These are phyloP conservation scores for Fusarium marasasianum DNA, from an alignment of 2,329 filamentous ascomycete species.

Conservation along the genomic window DNA sequence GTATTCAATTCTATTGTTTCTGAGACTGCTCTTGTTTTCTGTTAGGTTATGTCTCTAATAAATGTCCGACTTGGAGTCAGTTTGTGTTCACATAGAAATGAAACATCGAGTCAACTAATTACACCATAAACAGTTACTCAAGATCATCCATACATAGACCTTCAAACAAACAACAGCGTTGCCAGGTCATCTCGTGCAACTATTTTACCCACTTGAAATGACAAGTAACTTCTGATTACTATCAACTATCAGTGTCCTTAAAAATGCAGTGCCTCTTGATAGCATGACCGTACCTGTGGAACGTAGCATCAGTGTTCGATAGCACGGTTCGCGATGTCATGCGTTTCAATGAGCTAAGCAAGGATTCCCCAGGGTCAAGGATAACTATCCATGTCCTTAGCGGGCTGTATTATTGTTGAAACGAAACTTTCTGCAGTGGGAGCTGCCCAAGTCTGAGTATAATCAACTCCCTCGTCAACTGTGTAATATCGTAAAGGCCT, in stretches of 20 bases:
- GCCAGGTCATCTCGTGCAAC: not conserved
- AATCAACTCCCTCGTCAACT: not conserved
- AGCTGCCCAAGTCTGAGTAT: not conserved
- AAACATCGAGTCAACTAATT: too few relatives aligned
- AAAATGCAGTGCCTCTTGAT: not conserved
- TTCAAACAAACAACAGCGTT: not conserved
- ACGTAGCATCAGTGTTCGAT: not conserved
- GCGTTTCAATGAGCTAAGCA: conserved; percentile 2
- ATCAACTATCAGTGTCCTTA: not conserved
- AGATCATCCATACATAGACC: not conserved
- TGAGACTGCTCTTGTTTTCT: not conserved
- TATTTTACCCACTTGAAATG: not conserved
- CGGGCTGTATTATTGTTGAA: not conserved
- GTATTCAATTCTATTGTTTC: not conserved
- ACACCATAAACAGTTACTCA: too few relatives aligned
- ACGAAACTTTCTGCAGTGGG: not conserved
- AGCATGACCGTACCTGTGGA: not conserved
- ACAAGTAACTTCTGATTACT: not conserved
- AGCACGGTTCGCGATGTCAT: not conserved
- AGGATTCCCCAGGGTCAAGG: conserved; percentile 1
- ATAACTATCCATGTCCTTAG: conserved; percentile 3
- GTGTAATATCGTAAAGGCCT: not conserved
- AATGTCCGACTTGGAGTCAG: not conserved
- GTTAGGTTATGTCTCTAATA: not conserved
- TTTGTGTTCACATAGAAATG: not conserved